These are phyloP conservation scores for Penicillium sp. DNA, from an alignment of 2,329 filamentous ascomycete genomes.

Conservation along the genomic window DNA sequence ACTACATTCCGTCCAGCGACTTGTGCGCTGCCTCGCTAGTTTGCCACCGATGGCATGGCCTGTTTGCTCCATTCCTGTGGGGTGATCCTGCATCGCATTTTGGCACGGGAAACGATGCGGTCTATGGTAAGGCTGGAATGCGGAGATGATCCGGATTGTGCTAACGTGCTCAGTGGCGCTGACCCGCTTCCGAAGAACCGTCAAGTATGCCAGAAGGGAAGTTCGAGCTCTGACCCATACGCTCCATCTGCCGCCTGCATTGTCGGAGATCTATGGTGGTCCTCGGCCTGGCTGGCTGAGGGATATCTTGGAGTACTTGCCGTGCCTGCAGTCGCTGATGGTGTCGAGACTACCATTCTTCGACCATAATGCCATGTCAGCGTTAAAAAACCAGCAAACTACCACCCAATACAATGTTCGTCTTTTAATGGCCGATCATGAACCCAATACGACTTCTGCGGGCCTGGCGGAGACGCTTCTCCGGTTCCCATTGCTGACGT, in stretches of 20 bases:
- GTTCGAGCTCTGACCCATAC: conserved; percentile 56
- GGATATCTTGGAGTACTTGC: conserved; percentile 54
- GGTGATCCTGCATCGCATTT: conserved; percentile 59
- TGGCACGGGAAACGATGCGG: conserved; percentile 54
- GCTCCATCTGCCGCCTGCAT: conserved; percentile 54
- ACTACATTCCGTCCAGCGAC: conserved; percentile 52
- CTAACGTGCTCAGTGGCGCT: conserved; percentile 46
- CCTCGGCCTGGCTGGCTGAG: conserved; percentile 55
- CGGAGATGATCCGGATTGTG: background rate
- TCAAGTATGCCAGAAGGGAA: conserved; percentile 49
- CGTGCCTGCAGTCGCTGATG: conserved; percentile 54
- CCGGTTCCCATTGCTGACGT: conserved; percentile 51
- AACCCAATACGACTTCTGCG: conserved; percentile 53
- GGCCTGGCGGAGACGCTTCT: conserved; percentile 49
- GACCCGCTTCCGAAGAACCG: conserved; percentile 53
- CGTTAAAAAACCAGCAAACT: conserved; percentile 36
- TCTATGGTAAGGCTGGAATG: conserved; percentile 44
- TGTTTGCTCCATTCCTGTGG: conserved; percentile 57
- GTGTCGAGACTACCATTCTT: conserved; percentile 57
- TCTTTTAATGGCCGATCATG: conserved; percentile 52
- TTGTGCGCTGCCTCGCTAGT: conserved; percentile 53
- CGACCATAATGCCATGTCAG: conserved; percentile 53
- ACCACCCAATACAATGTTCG: conserved; percentile 45
- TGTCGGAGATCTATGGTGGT: conserved; percentile 56
- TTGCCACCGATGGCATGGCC: conserved; percentile 52